A percentile compares a stretch with the other conserved stretches of the same genome.
Evolutionary conservation across 306 rosid species (phyloP).

Genomic region (Cucumis cinereus): DNA sequence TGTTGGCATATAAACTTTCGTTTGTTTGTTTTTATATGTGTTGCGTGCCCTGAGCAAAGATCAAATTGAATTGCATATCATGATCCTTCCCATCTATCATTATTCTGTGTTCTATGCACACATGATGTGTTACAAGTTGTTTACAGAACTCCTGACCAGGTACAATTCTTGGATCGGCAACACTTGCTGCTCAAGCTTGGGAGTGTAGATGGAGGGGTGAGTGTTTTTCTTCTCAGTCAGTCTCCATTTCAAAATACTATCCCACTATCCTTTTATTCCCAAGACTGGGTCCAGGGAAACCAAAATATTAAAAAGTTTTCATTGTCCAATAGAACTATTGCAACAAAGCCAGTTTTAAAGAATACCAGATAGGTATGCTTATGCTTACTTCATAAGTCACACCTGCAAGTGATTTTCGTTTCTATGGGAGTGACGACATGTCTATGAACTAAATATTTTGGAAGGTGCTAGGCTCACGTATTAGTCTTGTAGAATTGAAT

Average conservation of each 20-base stretch:
- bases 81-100: background rate
- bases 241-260: background rate
- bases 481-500: background rate
- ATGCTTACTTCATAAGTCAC: background rate
- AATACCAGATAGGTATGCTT: background rate
- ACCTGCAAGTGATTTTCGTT: background rate
- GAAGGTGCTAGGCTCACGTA: background rate
- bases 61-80: slow-evolving; percentile 16
- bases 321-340: background rate
- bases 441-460: background rate
- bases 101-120: slow-evolving; percentile 5
- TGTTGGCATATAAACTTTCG: slow-evolving; percentile 1
- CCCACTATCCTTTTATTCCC: background rate
- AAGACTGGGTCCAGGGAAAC: background rate
- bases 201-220: slow-evolving; percentile 96
- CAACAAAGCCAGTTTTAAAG: background rate
- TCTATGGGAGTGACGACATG: background rate
- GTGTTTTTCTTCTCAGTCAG: slow-evolving; percentile 16
- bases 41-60: slow-evolving; percentile 1
- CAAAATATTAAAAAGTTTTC: background rate
- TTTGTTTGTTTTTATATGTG: background rate
- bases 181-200: slow-evolving; percentile 95
- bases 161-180: slow-evolving; percentile 93
- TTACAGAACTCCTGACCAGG: slow-evolving; percentile 56
- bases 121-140: slow-evolving; percentile 28